Evolutionary conservation across 345 rosid species (phyloP).

Genomic region (Gossypioides kirkii): DNA sequence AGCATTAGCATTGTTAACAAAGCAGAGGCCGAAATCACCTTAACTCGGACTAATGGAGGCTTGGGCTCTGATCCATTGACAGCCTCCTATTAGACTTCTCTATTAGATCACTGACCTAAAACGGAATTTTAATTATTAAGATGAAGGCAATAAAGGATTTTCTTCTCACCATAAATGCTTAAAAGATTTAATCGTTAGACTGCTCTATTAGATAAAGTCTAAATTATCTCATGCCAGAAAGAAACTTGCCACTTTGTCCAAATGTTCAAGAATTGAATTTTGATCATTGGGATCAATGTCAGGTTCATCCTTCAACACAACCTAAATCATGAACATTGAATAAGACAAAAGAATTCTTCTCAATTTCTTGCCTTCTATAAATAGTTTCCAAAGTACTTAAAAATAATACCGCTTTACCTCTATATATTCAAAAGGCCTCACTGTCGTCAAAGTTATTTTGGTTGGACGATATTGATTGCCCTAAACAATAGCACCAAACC

Average conservation of each 20-base stretch:
- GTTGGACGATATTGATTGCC: conserved; percentile 98
- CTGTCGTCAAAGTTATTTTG: conserved; percentile 88
- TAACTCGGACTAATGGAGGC: conserved; percentile 83
- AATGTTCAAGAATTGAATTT: conserved; percentile 81
- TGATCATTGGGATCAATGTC: conserved; percentile 93
- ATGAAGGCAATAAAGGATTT: not conserved
- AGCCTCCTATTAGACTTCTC: conserved; percentile 64
- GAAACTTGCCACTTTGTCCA: conserved; percentile 78
- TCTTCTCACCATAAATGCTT: not conserved
- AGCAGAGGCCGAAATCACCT: conserved; percentile 40
- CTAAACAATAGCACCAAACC: conserved; percentile 30
- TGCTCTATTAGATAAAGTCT: conserved; percentile 11
- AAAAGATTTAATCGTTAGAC: not conserved
- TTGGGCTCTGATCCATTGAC: conserved; percentile 56
- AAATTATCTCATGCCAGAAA: conserved; percentile 18
- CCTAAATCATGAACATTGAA: conserved; percentile 41
- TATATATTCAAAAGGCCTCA: conserved; percentile 86
- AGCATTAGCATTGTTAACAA: not conserved
- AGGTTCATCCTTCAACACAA: conserved; percentile 73
- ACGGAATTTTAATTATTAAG: conserved; percentile 17
- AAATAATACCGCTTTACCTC: conserved; percentile 44
- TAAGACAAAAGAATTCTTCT: conserved; percentile 20
- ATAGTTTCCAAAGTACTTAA: conserved; percentile 8
- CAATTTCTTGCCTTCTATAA: not conserved
- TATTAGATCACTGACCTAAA: conserved; percentile 72